phyloP scores from a whole-genome alignment of 306 rosid genomes.

The Malus fusca region DNA sequence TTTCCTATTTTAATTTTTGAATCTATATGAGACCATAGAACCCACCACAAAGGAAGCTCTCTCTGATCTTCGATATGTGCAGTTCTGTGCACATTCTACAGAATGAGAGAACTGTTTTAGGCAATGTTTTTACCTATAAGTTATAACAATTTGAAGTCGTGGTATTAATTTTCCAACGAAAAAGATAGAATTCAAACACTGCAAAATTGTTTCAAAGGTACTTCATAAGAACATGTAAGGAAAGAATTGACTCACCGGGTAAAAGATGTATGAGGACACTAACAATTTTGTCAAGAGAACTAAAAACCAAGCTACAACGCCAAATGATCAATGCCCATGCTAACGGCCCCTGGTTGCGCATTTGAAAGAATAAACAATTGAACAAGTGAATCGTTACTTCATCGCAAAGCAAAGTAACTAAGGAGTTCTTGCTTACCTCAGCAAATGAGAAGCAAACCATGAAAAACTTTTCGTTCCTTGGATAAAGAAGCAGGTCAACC shows the following conservation, averaged over 20 bases:
- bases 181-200: too few species aligned
- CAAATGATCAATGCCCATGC: conserved; percentile 96
- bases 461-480: conserved; percentile 79
- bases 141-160: too few species aligned
- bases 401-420: conserved; percentile 6
- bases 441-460: conserved; percentile 93
- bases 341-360: conserved; percentile 75
- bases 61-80: too few species aligned
- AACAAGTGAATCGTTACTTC: conserved; percentile 6
- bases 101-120: too few species aligned
- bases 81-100: too few species aligned
- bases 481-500: conserved; percentile 67
- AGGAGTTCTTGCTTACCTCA: conserved; percentile 51
- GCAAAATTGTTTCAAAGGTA: too few species aligned
- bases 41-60: too few species aligned
- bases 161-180: too few species aligned
- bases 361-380: conserved; percentile 20
- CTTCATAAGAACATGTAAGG: neutral
- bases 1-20: too few species aligned
- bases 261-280: conserved; percentile 95
- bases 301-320: conserved; percentile 98
- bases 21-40: too few species aligned
- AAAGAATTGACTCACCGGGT: conserved; percentile 54
- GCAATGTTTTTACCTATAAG: too few species aligned
- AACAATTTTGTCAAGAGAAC: conserved; percentile 76